Evolutionary conservation across 768 basidiomycete species (phyloP).

Genomic region (Lactarius pseudohatsudake): DNA sequence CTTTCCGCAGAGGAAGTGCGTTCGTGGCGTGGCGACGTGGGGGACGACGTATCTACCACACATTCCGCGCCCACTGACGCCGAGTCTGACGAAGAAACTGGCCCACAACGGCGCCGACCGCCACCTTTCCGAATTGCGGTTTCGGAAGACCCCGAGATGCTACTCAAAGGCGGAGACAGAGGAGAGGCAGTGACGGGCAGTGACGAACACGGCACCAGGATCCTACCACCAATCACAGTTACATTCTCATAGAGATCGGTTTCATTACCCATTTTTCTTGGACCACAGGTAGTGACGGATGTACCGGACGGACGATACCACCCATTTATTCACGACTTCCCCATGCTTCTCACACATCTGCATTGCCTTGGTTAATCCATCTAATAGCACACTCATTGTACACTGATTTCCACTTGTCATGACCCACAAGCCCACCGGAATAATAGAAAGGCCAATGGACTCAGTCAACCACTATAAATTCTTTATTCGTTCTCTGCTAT

Average conservation of each 20-base stretch:
- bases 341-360: slow-evolving; percentile 11
- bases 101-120: slow-evolving; percentile 24
- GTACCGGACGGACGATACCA: slow-evolving; percentile 26
- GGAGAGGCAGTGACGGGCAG: slow-evolving; percentile 33
- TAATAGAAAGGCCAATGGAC: slow-evolving; percentile 5
- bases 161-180: slow-evolving; percentile 34
- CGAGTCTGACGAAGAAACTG: slow-evolving; percentile 27
- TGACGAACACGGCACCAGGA: slow-evolving; percentile 25
- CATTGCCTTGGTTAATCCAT: slow-evolving; percentile 25
- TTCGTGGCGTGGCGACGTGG: slow-evolving; percentile 45
- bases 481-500: slow-evolving; percentile 20
- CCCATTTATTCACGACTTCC: slow-evolving; percentile 25
- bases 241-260: slow-evolving; percentile 39
- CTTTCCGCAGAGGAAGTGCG: slow-evolving; percentile 71
- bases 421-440: slow-evolving; percentile 4
- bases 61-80: slow-evolving; percentile 25
- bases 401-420: slow-evolving; percentile 8
- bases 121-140: slow-evolving; percentile 31
- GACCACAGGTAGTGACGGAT: not conserved
- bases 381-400: slow-evolving; percentile 26
- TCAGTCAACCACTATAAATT: not conserved
- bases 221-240: slow-evolving; percentile 46
- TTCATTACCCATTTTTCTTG: not conserved
- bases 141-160: slow-evolving; percentile 26
- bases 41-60: slow-evolving; percentile 23